Evolutionary conservation across 257 asterid species (phyloP).

Genomic region (Rauvolfia tetraphylla): DNA sequence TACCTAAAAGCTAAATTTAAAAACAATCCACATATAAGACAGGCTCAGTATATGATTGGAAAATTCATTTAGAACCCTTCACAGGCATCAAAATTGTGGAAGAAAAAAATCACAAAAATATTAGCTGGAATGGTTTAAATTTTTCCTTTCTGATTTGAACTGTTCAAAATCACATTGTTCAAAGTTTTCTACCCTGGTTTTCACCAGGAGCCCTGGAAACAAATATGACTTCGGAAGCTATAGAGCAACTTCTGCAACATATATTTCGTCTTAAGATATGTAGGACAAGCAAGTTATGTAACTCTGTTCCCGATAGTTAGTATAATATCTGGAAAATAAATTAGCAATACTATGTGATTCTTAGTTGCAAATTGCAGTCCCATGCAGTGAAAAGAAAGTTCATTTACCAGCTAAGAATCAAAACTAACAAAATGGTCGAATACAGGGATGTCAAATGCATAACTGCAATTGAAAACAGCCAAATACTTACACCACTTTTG

Average conservation of each 20-base stretch:
- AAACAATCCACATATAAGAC: neutral
- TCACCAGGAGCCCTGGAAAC: neutral
- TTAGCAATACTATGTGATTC: neutral
- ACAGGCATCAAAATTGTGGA: neutral
- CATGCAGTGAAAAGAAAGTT: neutral
- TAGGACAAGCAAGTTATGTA: neutral
- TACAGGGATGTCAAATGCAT: neutral
- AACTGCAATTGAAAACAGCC: slow-evolving; percentile 16
- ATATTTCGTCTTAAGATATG: neutral
- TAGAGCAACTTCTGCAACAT: neutral
- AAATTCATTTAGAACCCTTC: neutral
- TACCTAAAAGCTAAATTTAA: neutral
- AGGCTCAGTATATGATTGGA: neutral
- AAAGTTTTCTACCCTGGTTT: neutral
- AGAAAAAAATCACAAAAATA: neutral
- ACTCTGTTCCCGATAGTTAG: neutral
- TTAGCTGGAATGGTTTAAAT: neutral
- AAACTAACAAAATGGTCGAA: neutral
- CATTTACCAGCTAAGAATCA: neutral
- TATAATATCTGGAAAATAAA: neutral
- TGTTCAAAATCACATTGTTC: neutral
- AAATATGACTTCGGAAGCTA: neutral
- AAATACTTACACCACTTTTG: slow-evolving; percentile 95
- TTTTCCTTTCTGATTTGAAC: neutral
- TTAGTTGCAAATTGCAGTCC: neutral